Base-by-base conservation (phyloP, 2,329 filamentous ascomycete species). In the Talaromyces sp. region DNA sequence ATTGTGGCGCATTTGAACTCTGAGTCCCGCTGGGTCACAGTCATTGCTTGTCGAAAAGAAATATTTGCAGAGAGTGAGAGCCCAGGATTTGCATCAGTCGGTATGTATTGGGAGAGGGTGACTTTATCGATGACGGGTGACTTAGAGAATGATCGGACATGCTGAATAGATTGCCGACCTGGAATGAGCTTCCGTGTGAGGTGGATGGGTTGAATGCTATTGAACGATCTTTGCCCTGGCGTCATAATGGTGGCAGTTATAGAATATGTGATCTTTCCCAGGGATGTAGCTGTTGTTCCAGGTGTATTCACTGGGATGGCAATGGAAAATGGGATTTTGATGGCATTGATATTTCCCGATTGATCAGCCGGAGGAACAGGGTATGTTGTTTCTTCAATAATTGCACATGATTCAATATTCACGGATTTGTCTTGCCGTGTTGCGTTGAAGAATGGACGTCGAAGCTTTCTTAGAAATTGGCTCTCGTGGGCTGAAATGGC, bases 31-130 rank as follows among this genome's bases (percentile, higher is more conserved):
- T 14, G 40, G 4, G 30, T 40, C 8, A 49, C 27, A 1, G 43
- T 14, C 16, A 33, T 8, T 45, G 57, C 56, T 62, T 60, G 61
- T 58, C 66, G 67, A 62, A 67, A 56, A 62, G 57, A 65, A 46
- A 53, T 50, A 60, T 63, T 62, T 47, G 41, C 61, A 32, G 45
- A 14, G 11, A 56, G n/a, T 2, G 42, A 49, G 10, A 58, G 11
- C 3, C 40, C 47, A 8, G 47, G 54, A 2, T 19, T 41, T n/a
- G 49, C 19, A 8, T 17, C 27, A 3, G 29, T 17, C 11, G 24
- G 30, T 3, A 49, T 19, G 22, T 47, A 37, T 24, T 58, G 56
- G 1, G 53, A 47, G 7, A 58, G 48, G 22, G 13, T 24, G 27
- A 58, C 49, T 10, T 54, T 40, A 13, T 46, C 41, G 19, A 56